Base-by-base conservation (phyloP, 331 rosid species). In the Phaseolus coccineus region DNA sequence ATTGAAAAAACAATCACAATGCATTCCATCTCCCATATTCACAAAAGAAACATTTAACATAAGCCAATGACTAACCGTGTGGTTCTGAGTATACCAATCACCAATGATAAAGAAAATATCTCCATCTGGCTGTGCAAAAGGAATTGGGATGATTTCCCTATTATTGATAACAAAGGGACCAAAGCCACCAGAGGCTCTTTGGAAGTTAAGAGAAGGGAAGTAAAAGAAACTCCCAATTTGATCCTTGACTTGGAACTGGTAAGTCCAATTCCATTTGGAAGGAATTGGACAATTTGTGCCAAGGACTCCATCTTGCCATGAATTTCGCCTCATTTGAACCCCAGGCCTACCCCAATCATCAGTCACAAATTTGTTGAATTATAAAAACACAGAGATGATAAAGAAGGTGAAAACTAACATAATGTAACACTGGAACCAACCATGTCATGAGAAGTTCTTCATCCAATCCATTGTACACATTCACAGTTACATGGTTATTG, bases 211-310 rank as follows among this genome's bases (percentile, higher is more conserved):
- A 39, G 98, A 89, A 65, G 98, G 98, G 88, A 86, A 92, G 81
- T 94, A 94, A 82, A 88, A 94, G 87, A 84, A 94, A 85, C 98
- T 94, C 78, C 98, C 98, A 69, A 94, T 92, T 84, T 94, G 98
- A 87, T 92, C 98, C 88, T 83, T 83, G 35, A 83, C 86, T 73
- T 83, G 86, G 69, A 83, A 83, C 35, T 66, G 22, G 16, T 83
- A 78, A n/a, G 83, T 83, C 86, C 86, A 83, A 48, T 83, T 83
- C 86, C 83, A 78, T 9, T 78, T 78, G 1, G 97, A 73, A 47
- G 97, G 99, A 80, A 95, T 91, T 19, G 99, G 99, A 77, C 99
- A 95, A 79, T 95, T 95, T 8, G 97, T 90, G 16, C 99, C 99
- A 63, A 85, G 89, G 80, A 93, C 92, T 55, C 99, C 98, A 67